A percentile compares a stretch with the other conserved stretches of the same genome.
Evolutionary conservation across 495 filamentous ascomycete genomes (phyloP).

Genomic region (Penicillium diatomitis): DNA sequence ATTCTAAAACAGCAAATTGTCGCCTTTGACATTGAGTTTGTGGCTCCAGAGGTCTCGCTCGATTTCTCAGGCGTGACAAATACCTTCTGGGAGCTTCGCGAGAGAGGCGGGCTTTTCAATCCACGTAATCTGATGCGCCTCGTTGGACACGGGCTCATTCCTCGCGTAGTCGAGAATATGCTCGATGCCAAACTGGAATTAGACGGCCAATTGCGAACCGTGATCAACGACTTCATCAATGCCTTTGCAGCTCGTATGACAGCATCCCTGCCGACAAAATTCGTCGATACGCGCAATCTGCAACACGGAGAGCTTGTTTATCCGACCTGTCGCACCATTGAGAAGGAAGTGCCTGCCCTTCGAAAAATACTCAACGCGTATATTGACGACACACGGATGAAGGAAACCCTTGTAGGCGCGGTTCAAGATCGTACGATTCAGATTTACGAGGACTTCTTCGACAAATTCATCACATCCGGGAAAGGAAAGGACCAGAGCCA

Average conservation of each 20-base stretch:
- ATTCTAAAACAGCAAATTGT: constrained; percentile 87
- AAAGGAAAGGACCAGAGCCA: constrained; percentile 46
- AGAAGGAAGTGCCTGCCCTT: constrained; percentile 46
- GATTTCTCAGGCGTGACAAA: constrained; percentile 75
- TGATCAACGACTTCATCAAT: constrained; percentile 72
- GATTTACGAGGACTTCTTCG: constrained; percentile 53
- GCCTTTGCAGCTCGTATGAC: constrained; percentile 48
- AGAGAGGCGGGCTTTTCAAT: constrained; percentile 62
- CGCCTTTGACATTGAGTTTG: constrained; percentile 84
- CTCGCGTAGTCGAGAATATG: constrained; percentile 58
- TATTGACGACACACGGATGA: constrained; percentile 50
- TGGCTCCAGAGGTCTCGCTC: constrained; percentile 61
- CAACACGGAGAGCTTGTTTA: constrained; percentile 30
- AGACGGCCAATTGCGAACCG: constrained; percentile 64
- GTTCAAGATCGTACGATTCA: constrained; percentile 52
- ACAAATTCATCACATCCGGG: constrained; percentile 37
- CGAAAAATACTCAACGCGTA: constrained; percentile 46
- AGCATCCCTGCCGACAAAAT: constrained; percentile 35
- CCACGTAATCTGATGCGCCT: constrained; percentile 50
- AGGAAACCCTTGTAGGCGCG: constrained; percentile 52
- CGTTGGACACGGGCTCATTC: constrained; percentile 50
- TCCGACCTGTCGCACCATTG: constrained; percentile 35
- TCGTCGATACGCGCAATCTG: constrained; percentile 31
- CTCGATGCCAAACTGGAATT: constrained; percentile 73
- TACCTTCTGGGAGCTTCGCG: constrained; percentile 66